phyloP scores from a whole-genome alignment of 2,329 filamentous ascomycete genomes.

The Aspergillus niger region DNA sequence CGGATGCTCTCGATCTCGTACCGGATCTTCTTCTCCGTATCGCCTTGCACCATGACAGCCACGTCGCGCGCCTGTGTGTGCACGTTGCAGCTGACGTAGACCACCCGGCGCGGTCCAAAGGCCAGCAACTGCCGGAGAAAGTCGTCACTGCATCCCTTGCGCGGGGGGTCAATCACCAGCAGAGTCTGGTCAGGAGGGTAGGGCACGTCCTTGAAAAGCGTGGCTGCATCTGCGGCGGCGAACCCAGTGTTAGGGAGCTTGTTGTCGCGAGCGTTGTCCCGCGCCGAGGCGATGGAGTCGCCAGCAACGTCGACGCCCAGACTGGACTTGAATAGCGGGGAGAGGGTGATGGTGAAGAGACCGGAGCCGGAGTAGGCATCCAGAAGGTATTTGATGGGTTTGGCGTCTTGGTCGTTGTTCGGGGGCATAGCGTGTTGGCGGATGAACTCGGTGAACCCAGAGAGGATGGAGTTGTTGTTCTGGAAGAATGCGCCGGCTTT shows the following conservation, averaged over 20 bases:
- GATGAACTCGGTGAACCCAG: conserved; percentile 82
- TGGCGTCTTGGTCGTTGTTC: conserved; percentile 33
- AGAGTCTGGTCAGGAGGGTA: conserved; percentile 81
- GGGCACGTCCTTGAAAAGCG: conserved; percentile 74
- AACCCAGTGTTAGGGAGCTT: conserved; percentile 75
- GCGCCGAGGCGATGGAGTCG: conserved; percentile 75
- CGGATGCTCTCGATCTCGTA: conserved; percentile 89
- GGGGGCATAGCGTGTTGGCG: conserved; percentile 71
- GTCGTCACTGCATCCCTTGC: conserved; percentile 86
- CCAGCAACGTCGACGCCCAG: conserved; percentile 88
- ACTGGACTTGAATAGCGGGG: conserved; percentile 74
- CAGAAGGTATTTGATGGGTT: conserved; percentile 78
- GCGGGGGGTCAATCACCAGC: conserved; percentile 93
- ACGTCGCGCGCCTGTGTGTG: conserved; percentile 96
- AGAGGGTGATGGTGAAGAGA: conserved; percentile 93
- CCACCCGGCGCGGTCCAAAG: conserved; percentile 75
- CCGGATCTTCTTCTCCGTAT: conserved; percentile 40
- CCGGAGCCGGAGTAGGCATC: conserved; percentile 97
- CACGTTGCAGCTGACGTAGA: conserved; percentile 97
- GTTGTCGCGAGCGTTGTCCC: conserved; percentile 77
- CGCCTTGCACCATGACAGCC: conserved; percentile 77
- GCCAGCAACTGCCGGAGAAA: conserved; percentile 79
- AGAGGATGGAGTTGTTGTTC: conserved; percentile 98
- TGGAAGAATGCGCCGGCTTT: conserved; percentile 96
- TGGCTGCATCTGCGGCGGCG: conserved; percentile 81